These are phyloP conservation scores for Rhytidiadelphus loreus DNA, from an alignment of 225 moss, liverwort and hornwort species.

Conservation along the genomic window DNA sequence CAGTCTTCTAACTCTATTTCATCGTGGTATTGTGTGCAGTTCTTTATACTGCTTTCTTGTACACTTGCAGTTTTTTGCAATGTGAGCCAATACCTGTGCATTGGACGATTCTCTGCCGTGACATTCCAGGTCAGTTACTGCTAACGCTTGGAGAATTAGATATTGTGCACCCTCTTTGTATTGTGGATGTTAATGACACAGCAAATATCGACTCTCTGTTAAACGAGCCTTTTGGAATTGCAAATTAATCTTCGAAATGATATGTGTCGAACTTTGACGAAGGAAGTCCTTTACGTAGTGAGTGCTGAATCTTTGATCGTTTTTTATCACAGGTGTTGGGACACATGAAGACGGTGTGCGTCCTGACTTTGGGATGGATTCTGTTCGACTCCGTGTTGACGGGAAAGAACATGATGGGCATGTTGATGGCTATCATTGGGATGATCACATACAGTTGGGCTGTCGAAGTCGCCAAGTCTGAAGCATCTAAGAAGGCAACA, in stretches of 20 bases:
- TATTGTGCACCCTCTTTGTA: neutral
- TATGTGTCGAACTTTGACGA: neutral
- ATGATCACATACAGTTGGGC: slow-evolving; percentile 67
- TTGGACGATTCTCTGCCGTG: slow-evolving; percentile 58
- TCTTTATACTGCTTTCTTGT: slow-evolving; percentile 58
- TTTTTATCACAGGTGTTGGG: slow-evolving; percentile 39
- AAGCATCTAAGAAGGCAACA: slow-evolving; percentile 30
- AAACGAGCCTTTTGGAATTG: neutral
- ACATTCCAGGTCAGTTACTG: slow-evolving; percentile 40
- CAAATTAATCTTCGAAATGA: neutral
- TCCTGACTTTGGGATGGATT: slow-evolving; percentile 51
- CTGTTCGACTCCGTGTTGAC: slow-evolving; percentile 53
- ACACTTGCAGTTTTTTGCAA: slow-evolving; percentile 57
- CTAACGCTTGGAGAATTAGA: neutral
- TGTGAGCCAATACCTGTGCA: slow-evolving; percentile 55
- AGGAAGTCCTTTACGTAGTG: neutral
- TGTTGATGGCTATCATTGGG: slow-evolving; percentile 51
- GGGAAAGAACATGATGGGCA: slow-evolving; percentile 57
- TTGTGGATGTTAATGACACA: neutral
- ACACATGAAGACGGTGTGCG: slow-evolving; percentile 68
- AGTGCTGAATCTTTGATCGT: neutral
- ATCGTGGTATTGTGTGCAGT: slow-evolving; percentile 30
- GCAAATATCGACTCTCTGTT: neutral
- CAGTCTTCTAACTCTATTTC: neutral
- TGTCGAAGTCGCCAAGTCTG: slow-evolving; percentile 42